A percentile compares a stretch with the other conserved stretches of the same genome.
phyloP scores from a whole-genome alignment of 257 asterid species.

The Verbascum thapsus region DNA sequence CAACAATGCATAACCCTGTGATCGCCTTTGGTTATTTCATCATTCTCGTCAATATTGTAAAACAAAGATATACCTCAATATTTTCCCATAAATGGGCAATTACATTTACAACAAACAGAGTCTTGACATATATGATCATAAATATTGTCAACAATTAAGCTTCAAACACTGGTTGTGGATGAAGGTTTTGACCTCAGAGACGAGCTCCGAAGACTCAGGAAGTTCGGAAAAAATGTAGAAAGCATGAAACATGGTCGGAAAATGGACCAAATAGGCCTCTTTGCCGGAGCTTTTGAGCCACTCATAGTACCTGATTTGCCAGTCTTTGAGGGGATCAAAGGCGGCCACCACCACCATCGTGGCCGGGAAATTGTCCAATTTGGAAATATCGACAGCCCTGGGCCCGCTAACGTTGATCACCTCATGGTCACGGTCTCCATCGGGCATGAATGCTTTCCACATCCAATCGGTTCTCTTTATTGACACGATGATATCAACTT shows the following conservation, averaged over 20 bases:
- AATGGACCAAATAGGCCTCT: constrained; percentile 56
- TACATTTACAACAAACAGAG: too few species aligned
- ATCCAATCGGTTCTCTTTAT: constrained; percentile 49
- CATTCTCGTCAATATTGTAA: too few species aligned
- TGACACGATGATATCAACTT: constrained; percentile 46
- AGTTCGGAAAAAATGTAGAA: constrained; percentile 68
- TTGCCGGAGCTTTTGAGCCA: constrained; percentile 67
- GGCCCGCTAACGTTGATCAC: constrained; percentile 75
- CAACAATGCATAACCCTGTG: too few species aligned
- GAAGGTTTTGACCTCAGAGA: constrained; percentile 45
- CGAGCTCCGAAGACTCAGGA: constrained; percentile 49
- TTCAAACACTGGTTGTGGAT: constrained; percentile 45
- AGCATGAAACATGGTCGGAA: constrained; percentile 72
- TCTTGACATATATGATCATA: too few species aligned
- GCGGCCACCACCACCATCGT: constrained; percentile 69
- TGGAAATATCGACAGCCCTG: constrained; percentile 59
- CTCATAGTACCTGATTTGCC: constrained; percentile 68
- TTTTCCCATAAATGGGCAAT: too few species aligned
- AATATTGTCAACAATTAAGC: constrained; percentile 5
- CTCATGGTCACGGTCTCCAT: constrained; percentile 57
- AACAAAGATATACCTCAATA: too few species aligned
- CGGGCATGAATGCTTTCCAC: constrained; percentile 67
- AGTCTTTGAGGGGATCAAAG: constrained; percentile 66
- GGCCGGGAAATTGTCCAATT: constrained; percentile 54
- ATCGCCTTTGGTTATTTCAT: too few species aligned